These are phyloP conservation scores for Leptographium galeiforme DNA, from an alignment of 2,329 filamentous ascomycete species.

Conservation along the genomic window DNA sequence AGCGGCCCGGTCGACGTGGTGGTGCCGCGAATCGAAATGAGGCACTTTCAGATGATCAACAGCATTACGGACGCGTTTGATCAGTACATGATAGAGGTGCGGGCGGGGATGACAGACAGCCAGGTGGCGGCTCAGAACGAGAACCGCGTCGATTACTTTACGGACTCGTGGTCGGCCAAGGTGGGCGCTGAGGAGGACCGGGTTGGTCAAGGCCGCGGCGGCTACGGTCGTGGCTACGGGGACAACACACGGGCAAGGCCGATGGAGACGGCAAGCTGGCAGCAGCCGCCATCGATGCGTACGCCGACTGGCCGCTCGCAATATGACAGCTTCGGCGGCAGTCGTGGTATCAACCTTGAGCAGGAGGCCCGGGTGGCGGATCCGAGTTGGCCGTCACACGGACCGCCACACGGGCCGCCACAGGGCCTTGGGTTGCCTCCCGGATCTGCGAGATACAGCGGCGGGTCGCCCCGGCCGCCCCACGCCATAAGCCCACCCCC, in stretches of 20 bases:
- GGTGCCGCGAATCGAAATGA: background rate
- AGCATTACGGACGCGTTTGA: constrained; percentile 1
- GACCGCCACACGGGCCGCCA: too few species aligned
- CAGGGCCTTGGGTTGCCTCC: too few species aligned
- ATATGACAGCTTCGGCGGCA: too few species aligned
- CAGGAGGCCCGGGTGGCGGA: too few species aligned
- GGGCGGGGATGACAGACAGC: background rate
- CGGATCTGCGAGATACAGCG: too few species aligned
- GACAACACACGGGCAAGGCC: background rate
- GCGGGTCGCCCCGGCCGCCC: too few species aligned
- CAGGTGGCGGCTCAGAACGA: background rate
- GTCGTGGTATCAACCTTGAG: too few species aligned
- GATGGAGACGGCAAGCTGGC: too few species aligned
- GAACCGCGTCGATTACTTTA: background rate
- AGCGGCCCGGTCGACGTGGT: background rate
- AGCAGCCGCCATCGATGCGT: too few species aligned
- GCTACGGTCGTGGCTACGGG: background rate
- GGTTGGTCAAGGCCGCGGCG: background rate
- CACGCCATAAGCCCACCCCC: too few species aligned
- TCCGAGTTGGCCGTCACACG: too few species aligned
- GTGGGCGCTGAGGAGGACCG: background rate
- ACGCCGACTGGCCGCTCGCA: too few species aligned
- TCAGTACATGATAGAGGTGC: constrained; percentile 4
- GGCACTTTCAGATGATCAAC: constrained; percentile 1
- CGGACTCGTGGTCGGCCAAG: background rate